A percentile compares a stretch with the other conserved stretches of the same genome.
Evolutionary conservation across 202 grass and related monocot species (phyloP).

Genomic region (Miscanthus sacchariflorus): DNA sequence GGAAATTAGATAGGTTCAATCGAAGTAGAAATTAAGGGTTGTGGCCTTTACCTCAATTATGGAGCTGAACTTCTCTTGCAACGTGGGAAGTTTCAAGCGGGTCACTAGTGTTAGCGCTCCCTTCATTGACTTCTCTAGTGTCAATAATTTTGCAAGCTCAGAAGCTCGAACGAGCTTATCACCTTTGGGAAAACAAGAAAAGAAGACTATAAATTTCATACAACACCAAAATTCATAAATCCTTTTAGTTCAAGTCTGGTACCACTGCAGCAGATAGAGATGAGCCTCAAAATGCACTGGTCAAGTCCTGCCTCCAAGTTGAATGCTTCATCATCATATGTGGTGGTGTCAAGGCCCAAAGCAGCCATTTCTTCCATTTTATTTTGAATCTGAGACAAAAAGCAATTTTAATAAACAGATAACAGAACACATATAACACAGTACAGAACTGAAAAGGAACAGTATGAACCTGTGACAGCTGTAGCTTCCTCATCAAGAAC

Average conservation of each 20-base stretch:
- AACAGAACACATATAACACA: constrained; percentile 2
- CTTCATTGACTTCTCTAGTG: constrained; percentile 88
- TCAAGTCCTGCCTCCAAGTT: constrained; percentile 85
- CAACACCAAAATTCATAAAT: constrained; percentile 25
- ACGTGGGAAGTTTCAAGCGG: constrained; percentile 84
- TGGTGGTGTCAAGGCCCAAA: constrained; percentile 61
- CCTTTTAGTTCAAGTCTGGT: constrained; percentile 32
- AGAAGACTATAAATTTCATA: constrained; percentile 22
- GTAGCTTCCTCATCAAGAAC: constrained; percentile 80
- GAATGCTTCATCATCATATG: constrained; percentile 86
- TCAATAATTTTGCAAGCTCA: constrained; percentile 80
- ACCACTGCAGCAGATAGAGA: constrained; percentile 94
- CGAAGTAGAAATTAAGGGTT: constrained; percentile 7
- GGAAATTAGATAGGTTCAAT: not conserved
- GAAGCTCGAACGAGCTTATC: constrained; percentile 86
- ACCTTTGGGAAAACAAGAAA: constrained; percentile 57
- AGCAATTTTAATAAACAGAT: constrained; percentile 41
- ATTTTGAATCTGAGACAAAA: constrained; percentile 66
- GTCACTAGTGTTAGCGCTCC: constrained; percentile 92
- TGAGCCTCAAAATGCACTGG: constrained; percentile 91
- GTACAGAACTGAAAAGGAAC: constrained; percentile 33
- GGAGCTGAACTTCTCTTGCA: constrained; percentile 89
- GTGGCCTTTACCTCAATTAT: constrained; percentile 73
- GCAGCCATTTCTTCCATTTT: constrained; percentile 67
- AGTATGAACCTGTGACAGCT: constrained; percentile 77